These are phyloP conservation scores for Solanum etuberosum DNA, from an alignment of 257 asterid species.

Conservation along the genomic window DNA sequence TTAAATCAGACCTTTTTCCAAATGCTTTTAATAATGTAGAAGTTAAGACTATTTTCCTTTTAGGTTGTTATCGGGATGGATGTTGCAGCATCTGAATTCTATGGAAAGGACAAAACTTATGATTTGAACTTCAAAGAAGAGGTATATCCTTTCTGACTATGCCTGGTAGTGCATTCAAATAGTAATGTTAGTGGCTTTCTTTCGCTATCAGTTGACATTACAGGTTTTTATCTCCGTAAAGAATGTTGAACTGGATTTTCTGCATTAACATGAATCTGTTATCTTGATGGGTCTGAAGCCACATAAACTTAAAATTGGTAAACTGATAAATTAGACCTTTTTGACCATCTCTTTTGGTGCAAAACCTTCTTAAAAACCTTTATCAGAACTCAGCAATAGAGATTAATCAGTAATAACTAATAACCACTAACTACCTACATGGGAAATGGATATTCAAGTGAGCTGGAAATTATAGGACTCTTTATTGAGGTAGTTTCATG, in stretches of 20 bases:
- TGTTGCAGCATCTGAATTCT: slow-evolving; percentile 98
- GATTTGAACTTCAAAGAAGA: slow-evolving; percentile 97
- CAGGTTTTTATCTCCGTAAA: neutral
- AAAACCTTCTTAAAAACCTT: neutral
- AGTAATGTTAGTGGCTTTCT: neutral
- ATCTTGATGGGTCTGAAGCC: neutral
- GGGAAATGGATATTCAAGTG: neutral
- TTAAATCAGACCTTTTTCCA: neutral
- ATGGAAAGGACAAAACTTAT: slow-evolving; percentile 62
- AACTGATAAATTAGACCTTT: neutral
- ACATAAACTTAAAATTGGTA: neutral
- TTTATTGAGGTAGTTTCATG: neutral
- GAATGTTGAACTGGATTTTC: neutral
- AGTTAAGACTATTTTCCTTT: neutral
- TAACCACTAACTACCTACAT: neutral
- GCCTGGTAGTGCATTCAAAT: neutral
- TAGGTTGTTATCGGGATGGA: slow-evolving; percentile 98
- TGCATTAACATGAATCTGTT: neutral
- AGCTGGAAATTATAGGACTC: neutral
- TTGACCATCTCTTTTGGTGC: neutral
- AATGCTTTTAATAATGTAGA: neutral
- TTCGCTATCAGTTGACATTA: neutral
- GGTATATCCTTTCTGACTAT: slow-evolving; percentile 17
- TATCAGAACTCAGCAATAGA: neutral
- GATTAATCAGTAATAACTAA: neutral